These are phyloP conservation scores for Colletotrichum neosansevieriae DNA, from an alignment of 2,329 filamentous ascomycete genomes.

Conservation along the genomic window DNA sequence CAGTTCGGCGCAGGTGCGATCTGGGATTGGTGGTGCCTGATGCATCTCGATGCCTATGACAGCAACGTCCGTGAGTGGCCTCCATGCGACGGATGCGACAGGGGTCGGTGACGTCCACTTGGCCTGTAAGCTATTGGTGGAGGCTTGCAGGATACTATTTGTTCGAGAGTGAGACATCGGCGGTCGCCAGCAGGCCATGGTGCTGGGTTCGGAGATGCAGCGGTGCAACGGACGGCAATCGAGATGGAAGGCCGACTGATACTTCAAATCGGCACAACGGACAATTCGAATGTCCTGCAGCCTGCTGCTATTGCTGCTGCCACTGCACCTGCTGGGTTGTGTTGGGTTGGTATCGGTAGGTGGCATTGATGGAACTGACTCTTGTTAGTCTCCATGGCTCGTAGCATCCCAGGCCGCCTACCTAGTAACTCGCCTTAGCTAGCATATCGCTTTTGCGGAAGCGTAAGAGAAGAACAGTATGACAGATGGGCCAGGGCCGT, in stretches of 20 bases:
- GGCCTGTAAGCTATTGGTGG: neutral
- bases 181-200: neutral
- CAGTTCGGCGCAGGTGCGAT: conserved; percentile 24
- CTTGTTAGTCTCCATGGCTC: conserved; percentile 1
- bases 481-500: neutral
- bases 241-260: conserved; percentile 9
- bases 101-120: neutral
- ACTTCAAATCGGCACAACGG: conserved; percentile 15
- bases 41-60: conserved; percentile 18
- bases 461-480: neutral
- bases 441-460: no score
- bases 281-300: conserved; percentile 14
- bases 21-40: conserved; percentile 16
- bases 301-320: neutral
- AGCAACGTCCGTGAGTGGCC: conserved; percentile 18
- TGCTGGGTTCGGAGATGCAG: neutral
- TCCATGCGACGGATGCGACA: conserved; percentile 16
- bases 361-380: conserved; percentile 8
- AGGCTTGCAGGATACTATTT: conserved; percentile 1
- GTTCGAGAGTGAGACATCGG: conserved; percentile 2
- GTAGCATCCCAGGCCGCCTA: neutral
- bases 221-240: conserved; percentile 18
- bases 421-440: no score
- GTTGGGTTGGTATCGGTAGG: neutral
- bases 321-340: no score